Conservation (phyloP, 2,329 filamentous ascomycete genomes). For the Dactylellina parvicollis region DNA sequence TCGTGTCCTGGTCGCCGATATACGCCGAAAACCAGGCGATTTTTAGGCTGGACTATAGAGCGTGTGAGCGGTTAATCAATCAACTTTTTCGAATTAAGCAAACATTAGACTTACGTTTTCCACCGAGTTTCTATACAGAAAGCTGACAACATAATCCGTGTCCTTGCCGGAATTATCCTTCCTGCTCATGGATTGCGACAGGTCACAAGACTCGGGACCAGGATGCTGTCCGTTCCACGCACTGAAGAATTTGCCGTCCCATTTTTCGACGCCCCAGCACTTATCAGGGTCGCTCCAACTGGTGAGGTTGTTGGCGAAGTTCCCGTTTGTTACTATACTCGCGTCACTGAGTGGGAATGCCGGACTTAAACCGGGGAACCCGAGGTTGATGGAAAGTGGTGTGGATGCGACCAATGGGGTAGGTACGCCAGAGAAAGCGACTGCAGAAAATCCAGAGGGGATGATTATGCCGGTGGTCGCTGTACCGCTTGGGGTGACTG, state of each 20-base stretch:
- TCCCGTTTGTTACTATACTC: constrained; percentile 32
- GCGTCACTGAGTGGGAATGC: constrained; percentile 15
- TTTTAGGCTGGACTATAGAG: constrained; percentile 9
- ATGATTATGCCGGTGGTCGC: constrained; percentile 30
- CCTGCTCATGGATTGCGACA: constrained; percentile 30
- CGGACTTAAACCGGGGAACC: constrained; percentile 32
- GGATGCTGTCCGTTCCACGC: constrained; percentile 38
- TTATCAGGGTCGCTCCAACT: constrained; percentile 23
- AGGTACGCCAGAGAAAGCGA: constrained; percentile 34
- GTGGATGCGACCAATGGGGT: constrained; percentile 10
- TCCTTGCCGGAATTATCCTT: constrained; percentile 14
- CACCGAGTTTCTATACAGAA: constrained; percentile 35
- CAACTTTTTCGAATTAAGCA: not conserved
- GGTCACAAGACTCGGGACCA: constrained; percentile 3
- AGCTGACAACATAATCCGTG: constrained; percentile 44
- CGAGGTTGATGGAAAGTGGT: constrained; percentile 4
- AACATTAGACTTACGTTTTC: not conserved
- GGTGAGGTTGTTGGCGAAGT: constrained; percentile 40
- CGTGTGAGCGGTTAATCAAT: not conserved
- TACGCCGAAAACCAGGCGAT: constrained; percentile 44
- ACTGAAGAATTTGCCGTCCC: constrained; percentile 40
- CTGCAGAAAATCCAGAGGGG: constrained; percentile 34
- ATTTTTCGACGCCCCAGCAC: constrained; percentile 38
- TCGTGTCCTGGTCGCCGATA: constrained; percentile 35
- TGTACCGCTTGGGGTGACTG: constrained; percentile 7